These are phyloP conservation scores for Clavispora phyllophila DNA, from an alignment of 805 yeast genomes.

Conservation along the genomic window DNA sequence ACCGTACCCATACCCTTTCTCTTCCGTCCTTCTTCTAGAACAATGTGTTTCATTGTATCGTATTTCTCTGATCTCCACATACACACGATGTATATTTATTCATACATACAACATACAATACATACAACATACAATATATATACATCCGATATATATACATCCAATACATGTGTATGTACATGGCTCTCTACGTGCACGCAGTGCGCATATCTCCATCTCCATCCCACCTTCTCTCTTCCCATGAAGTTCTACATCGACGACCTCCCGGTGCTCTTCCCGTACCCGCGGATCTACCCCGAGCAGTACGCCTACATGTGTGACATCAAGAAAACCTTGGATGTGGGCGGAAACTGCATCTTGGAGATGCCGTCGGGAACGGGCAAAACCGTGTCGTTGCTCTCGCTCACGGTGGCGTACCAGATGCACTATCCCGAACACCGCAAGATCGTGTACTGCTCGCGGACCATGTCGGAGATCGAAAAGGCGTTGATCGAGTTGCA, in stretches of 20 bases:
- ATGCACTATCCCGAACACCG: constrained; percentile 91
- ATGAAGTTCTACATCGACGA: constrained; percentile 90
- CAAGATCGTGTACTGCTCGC: constrained; percentile 94
- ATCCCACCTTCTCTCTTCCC: not conserved
- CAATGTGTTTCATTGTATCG: no score
- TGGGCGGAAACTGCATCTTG: constrained; percentile 91
- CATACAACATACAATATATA: no score
- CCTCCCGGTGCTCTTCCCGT: constrained; percentile 91
- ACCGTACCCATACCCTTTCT: no score
- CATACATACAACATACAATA: no score
- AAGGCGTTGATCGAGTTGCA: constrained; percentile 91
- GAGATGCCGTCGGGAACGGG: constrained; percentile 99
- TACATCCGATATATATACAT: no score
- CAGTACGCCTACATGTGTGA: constrained; percentile 98
- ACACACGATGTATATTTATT: no score
- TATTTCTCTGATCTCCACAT: no score
- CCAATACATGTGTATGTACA: no score
- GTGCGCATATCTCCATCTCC: not conserved
- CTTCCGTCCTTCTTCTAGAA: no score
- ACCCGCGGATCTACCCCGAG: constrained; percentile 95
- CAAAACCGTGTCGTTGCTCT: constrained; percentile 86
- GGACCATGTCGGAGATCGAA: constrained; percentile 99
- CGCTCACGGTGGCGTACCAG: constrained; percentile 92
- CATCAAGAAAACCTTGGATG: constrained; percentile 87
- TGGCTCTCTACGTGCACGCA: not conserved